Conservation (phyloP, 768 basidiomycete genomes). For the Gelatoporia subvermispora region DNA sequence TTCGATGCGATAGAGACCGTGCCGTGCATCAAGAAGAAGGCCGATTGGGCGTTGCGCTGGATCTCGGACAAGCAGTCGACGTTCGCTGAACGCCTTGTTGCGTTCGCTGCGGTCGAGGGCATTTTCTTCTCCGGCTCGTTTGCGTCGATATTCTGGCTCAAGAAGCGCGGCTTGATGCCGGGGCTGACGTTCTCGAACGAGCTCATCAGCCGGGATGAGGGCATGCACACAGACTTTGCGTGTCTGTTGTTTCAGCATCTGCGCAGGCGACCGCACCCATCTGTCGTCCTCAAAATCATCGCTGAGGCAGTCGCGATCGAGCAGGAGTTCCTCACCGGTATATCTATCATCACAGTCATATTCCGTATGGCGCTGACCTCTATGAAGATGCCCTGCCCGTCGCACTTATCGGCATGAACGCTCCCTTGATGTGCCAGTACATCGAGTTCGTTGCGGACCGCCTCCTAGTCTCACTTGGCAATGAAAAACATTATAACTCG, state of each 20-base stretch:
- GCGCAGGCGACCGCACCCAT: constrained; percentile 74
- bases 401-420: constrained; percentile 88
- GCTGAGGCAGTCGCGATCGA: constrained; percentile 82
- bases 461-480: constrained; percentile 78
- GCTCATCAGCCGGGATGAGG: constrained; percentile 92
- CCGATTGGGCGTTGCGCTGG: constrained; percentile 93
- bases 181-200: constrained; percentile 96
- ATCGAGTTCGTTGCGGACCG: constrained; percentile 92
- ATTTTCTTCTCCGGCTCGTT: constrained; percentile 96
- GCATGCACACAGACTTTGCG: constrained; percentile 95
- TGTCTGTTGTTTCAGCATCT: constrained; percentile 86
- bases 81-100: constrained; percentile 86
- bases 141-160: constrained; percentile 93
- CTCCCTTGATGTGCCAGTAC: constrained; percentile 83
- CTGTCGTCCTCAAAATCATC: constrained; percentile 67
- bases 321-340: constrained; percentile 80
- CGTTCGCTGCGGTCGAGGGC: constrained; percentile 94
- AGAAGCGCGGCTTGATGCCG: constrained; percentile 97
- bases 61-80: constrained; percentile 76
- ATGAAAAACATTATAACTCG: constrained; percentile 68
- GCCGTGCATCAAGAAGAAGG: constrained; percentile 88
- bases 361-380: background rate
- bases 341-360: constrained; percentile 9
- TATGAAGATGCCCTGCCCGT: constrained; percentile 76
- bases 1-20: constrained; percentile 94